A percentile compares a stretch with the other conserved stretches of the same genome.
These are phyloP conservation scores for Marasmius oreades DNA, from an alignment of 1,284 basidiomycete species.

Conservation along the genomic window DNA sequence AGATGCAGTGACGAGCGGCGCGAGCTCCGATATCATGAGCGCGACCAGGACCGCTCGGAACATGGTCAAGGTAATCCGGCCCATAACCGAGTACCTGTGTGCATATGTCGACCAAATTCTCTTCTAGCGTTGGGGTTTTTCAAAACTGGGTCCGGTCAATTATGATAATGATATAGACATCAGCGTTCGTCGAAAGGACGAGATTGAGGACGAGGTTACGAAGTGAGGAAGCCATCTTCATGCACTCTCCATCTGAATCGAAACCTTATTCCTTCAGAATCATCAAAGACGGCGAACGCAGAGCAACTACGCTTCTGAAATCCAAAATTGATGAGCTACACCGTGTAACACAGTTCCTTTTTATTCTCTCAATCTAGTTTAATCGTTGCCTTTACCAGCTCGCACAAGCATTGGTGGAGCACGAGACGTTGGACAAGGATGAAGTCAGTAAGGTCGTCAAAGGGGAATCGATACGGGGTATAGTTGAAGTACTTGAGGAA, in stretches of 20 bases:
- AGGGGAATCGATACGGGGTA: constrained; percentile 71
- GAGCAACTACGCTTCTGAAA: constrained; percentile 68
- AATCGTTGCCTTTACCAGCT: constrained; percentile 45
- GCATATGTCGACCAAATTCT: constrained; percentile 1
- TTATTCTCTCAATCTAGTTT: constrained; percentile 12
- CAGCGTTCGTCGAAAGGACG: constrained; percentile 71
- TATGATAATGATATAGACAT: constrained; percentile 72
- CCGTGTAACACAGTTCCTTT: constrained; percentile 48
- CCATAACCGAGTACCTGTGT: background rate
- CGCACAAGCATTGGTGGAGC: constrained; percentile 85
- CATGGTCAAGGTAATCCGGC: constrained; percentile 78
- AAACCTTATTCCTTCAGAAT: constrained; percentile 43
- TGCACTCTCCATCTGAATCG: constrained; percentile 5
- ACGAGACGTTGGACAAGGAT: constrained; percentile 87
- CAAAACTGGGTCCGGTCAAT: constrained; percentile 82
- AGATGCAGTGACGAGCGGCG: constrained; percentile 89
- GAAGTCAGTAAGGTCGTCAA: constrained; percentile 85
- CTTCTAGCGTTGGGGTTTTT: constrained; percentile 77
- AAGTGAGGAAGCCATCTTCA: constrained; percentile 47
- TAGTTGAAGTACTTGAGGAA: constrained; percentile 55
- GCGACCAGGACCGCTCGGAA: constrained; percentile 80
- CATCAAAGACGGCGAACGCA: constrained; percentile 69
- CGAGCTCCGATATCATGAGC: constrained; percentile 77
- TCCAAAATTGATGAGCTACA: constrained; percentile 79
- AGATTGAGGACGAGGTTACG: constrained; percentile 82